Percentiles rank a stretch among this genome's conserved stretches.
Evolutionary conservation across 2,329 filamentous ascomycete species (phyloP).

Genomic region (Sporothrix pseudoabietina): DNA sequence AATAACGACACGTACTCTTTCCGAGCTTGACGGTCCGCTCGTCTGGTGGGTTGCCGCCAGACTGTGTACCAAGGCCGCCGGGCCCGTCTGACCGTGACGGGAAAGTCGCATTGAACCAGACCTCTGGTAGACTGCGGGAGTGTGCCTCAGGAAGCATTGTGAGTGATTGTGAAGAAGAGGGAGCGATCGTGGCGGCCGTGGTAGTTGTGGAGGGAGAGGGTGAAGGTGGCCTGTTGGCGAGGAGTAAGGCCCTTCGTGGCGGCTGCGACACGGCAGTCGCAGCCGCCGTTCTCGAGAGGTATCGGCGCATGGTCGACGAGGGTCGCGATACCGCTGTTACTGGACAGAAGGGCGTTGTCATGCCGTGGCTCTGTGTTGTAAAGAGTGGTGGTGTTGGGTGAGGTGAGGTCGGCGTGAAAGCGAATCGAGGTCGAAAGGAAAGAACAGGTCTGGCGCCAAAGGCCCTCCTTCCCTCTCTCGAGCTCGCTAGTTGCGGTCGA

Average conservation of each 20-base stretch:
- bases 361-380: not conserved
- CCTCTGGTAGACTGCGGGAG: slow-evolving; percentile 42
- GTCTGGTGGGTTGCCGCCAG: slow-evolving; percentile 44
- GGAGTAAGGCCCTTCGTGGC: slow-evolving; percentile 33
- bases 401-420: not conserved
- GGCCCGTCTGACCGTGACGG: slow-evolving; percentile 34
- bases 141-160: slow-evolving; percentile 37
- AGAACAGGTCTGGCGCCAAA: not conserved
- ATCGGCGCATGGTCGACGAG: not conserved
- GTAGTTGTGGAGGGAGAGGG: slow-evolving; percentile 16
- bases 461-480: slow-evolving; percentile 20
- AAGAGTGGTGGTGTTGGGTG: not conserved
- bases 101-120: slow-evolving; percentile 50
- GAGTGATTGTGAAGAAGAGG: slow-evolving; percentile 28
- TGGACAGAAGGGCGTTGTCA: not conserved
- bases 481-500: not conserved
- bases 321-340: not conserved
- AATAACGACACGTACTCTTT: slow-evolving; percentile 53
- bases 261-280: not conserved
- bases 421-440: not conserved
- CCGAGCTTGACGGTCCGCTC: slow-evolving; percentile 65
- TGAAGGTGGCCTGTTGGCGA: slow-evolving; percentile 23
- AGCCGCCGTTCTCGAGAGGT: not conserved
- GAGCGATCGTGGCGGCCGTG: not conserved
- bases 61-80: slow-evolving; percentile 31